phyloP scores from a whole-genome alignment of 306 rosid species.

The Vigna reflexopilosa region DNA sequence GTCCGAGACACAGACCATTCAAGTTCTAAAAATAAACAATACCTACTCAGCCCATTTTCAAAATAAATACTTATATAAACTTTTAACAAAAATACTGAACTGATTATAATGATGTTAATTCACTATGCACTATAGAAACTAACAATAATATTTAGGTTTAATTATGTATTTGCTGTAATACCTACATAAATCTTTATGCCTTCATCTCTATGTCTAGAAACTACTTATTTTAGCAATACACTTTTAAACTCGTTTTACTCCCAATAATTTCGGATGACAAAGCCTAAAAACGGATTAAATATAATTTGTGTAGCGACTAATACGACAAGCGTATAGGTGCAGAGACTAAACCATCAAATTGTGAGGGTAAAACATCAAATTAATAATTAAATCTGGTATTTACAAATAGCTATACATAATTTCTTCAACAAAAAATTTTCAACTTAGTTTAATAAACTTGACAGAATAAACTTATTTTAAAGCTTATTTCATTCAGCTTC shows the following conservation, averaged over 20 bases:
- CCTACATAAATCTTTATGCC: too few relatives aligned
- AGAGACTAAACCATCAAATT: neutral
- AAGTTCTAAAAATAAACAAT: neutral
- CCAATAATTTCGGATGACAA: neutral
- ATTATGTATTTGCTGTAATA: neutral
- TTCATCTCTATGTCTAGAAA: too few relatives aligned
- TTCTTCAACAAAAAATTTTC: neutral
- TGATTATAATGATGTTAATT: neutral
- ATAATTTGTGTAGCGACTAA: too few relatives aligned
- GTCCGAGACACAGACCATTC: constrained; percentile 12
- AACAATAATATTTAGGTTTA: neutral
- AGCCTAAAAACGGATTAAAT: neutral
- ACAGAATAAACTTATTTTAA: neutral
- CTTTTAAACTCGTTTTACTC: neutral
- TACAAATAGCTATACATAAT: neutral
- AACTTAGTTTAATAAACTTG: neutral
- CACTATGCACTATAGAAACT: neutral
- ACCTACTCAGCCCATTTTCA: neutral
- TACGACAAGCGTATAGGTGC: neutral
- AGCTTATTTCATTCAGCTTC: neutral
- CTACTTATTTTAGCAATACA: too few relatives aligned
- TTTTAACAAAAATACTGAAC: neutral
- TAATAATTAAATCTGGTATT: neutral
- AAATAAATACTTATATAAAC: neutral
- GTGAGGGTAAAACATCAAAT: neutral